Base-by-base conservation (phyloP, 805 yeast genomes). In the Zygosaccharomyces gambellarensis region DNA sequence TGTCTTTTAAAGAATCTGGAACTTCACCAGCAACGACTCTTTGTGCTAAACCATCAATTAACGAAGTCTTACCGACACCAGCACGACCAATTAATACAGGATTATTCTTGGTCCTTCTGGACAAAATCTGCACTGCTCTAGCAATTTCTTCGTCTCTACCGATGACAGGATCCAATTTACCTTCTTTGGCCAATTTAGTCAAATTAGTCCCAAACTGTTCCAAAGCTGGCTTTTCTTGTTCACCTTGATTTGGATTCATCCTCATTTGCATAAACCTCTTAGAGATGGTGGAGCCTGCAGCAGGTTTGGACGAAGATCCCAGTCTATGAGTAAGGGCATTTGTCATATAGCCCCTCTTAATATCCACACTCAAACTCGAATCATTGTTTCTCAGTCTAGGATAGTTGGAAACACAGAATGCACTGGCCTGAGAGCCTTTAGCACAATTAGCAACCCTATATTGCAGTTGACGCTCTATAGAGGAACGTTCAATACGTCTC, bases 1-100 rank as follows among this genome's bases (percentile, higher is more conserved):
- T 94, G 48, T 85, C 82, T 64, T 90, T 87, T 85, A 92, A 84
- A 39, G 90, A 80, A 54, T 94, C 98, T 0, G 98, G 98, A 1
- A 92, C 99, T 64, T 90, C 96, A 10, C 92, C 92, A 49, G 85
- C 81, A 7, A 88, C 81, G 44, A 94, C 90, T 60, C 97, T 74
- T 68, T 94, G 98, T 0, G 98, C 98, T 36, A 94, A 73, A 0
- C 98, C 99, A 64, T 94, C 99, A 81, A 94, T 86, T 50, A 94
- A 82, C 5, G 98, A 95, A 0, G 98, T 94, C 68, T 92, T 92
- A 71, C 99, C 99, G 0, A 97, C 95, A 71, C 99, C 99, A 1
- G 99, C 99, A 57, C 87, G 82, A 54, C 99, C 99, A 38, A 94
- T 90, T 47, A 92, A 69, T 1, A 94, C 96, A 0, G 99, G 99